phyloP scores from a whole-genome alignment of 345 rosid species.

The Salix exigua region DNA sequence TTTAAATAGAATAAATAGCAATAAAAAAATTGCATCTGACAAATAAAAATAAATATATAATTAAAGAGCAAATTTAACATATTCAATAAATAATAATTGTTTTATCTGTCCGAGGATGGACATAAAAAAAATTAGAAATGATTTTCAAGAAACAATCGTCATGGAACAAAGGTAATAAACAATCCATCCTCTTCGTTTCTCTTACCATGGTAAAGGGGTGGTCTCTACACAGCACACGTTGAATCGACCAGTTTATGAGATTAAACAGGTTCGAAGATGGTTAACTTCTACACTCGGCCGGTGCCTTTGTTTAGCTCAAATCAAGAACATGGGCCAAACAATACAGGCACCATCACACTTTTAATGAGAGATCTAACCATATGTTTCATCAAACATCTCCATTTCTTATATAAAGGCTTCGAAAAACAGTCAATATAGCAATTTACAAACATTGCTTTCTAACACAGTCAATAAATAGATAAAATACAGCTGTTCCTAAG shows the following conservation, averaged over 20 bases:
- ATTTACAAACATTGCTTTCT: slow-evolving; percentile 1
- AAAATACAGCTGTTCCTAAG: not conserved
- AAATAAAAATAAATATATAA: too few species aligned
- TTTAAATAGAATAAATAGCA: too few species aligned
- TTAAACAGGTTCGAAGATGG: not conserved
- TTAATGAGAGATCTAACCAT: not conserved
- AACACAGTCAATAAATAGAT: not conserved
- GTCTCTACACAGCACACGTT: not conserved
- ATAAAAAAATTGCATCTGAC: too few species aligned
- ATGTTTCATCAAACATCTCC: not conserved
- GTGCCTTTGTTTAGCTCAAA: not conserved
- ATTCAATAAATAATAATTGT: too few species aligned
- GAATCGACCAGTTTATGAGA: not conserved
- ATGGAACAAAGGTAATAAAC: too few species aligned
- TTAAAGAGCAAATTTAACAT: too few species aligned
- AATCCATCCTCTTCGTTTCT: not conserved
- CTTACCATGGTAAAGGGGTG: not conserved
- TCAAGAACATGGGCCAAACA: not conserved
- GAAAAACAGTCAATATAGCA: not conserved
- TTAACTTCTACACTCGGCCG: not conserved
- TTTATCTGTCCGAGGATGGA: too few species aligned
- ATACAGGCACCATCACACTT: not conserved
- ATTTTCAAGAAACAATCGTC: too few species aligned
- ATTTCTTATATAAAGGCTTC: not conserved
- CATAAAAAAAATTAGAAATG: too few species aligned